Conservation (phyloP, 1,284 basidiomycete species). For the Tilletia walkeri region DNA sequence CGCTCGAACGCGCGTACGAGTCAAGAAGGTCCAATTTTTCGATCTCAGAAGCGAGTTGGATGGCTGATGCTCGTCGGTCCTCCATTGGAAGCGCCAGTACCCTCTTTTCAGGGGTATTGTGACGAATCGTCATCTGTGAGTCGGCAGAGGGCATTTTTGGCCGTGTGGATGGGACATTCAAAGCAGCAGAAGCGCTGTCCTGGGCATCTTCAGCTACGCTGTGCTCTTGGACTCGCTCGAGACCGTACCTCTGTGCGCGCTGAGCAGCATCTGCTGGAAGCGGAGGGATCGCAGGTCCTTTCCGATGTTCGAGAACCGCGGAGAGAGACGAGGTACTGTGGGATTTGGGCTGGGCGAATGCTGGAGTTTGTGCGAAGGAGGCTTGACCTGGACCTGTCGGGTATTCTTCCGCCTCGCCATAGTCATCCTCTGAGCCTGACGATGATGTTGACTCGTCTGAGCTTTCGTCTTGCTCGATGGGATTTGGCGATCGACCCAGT, state of each 20-base stretch:
- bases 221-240: background rate
- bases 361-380: constrained; percentile 17
- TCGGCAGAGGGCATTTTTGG: background rate
- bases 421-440: constrained; percentile 40
- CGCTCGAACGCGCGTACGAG: background rate
- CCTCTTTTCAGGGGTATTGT: background rate
- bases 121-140: background rate
- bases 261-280: constrained; percentile 29
- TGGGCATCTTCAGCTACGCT: background rate
- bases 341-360: constrained; percentile 10
- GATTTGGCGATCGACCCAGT: background rate
- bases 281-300: background rate
- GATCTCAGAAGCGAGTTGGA: background rate
- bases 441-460: constrained; percentile 22
- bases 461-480: constrained; percentile 20
- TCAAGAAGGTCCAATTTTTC: background rate
- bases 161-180: background rate
- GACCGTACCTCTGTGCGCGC: constrained; percentile 30
- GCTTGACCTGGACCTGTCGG: constrained; percentile 1
- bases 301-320: no score
- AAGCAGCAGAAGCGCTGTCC: background rate
- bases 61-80: no score
- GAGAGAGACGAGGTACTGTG: no score
- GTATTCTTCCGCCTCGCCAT: constrained; percentile 24
- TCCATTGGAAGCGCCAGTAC: no score